A percentile compares a stretch with the other conserved stretches of the same genome.
Evolutionary conservation across 2,329 filamentous ascomycete genomes (phyloP).

Genomic region (Akanthomyces dipterigenus): DNA sequence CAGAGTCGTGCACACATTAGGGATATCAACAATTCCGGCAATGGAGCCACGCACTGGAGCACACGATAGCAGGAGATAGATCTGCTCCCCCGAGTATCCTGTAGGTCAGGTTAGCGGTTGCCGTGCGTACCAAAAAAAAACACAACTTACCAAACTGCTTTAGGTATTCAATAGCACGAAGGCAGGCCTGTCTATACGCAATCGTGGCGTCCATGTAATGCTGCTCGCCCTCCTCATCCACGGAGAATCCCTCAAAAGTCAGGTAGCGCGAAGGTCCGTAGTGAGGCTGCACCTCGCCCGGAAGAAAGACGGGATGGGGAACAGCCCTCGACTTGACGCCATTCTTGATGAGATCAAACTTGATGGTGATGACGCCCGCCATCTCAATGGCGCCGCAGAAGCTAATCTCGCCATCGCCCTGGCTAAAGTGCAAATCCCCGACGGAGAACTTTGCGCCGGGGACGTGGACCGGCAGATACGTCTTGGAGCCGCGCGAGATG

Average conservation of each 20-base stretch:
- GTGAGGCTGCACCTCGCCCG: slow-evolving; percentile 80
- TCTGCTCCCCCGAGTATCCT: slow-evolving; percentile 67
- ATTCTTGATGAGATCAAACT: slow-evolving; percentile 79
- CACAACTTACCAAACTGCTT: slow-evolving; percentile 24
- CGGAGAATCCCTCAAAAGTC: slow-evolving; percentile 85
- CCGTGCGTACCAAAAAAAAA: background rate
- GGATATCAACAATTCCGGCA: slow-evolving; percentile 84
- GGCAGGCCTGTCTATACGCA: slow-evolving; percentile 74
- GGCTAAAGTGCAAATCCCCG: slow-evolving; percentile 79
- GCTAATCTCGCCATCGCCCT: slow-evolving; percentile 86
- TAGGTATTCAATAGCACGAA: slow-evolving; percentile 41
- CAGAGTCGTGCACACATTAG: slow-evolving; percentile 84
- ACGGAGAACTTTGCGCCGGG: slow-evolving; percentile 83
- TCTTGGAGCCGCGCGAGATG: slow-evolving; percentile 68
- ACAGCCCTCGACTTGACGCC: slow-evolving; percentile 68
- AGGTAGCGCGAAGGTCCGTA: slow-evolving; percentile 74
- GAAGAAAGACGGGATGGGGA: slow-evolving; percentile 78
- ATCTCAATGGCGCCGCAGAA: slow-evolving; percentile 92
- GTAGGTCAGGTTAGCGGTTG: background rate
- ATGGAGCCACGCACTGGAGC: slow-evolving; percentile 84
- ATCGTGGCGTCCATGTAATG: slow-evolving; percentile 83
- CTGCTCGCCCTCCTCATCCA: slow-evolving; percentile 83
- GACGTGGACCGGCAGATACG: slow-evolving; percentile 84
- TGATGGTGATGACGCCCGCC: slow-evolving; percentile 85
- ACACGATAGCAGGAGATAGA: slow-evolving; percentile 78